Conservation (phyloP, 108 stramenopile genomes). For the Pseudonitzschia multiseries region DNA sequence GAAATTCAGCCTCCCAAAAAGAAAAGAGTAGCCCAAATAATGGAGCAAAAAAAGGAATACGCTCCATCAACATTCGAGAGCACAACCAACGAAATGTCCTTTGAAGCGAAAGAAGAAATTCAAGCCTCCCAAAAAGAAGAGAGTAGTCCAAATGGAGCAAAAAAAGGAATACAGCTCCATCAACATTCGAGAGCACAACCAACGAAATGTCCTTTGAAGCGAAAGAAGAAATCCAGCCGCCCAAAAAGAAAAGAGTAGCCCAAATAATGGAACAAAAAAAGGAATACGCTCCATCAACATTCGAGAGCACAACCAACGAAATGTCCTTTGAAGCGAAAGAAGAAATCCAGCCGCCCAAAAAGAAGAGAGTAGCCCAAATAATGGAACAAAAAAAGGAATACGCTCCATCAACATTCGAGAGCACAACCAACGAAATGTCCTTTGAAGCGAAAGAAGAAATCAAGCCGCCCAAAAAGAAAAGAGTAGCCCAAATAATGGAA, state of each 20-base stretch:
- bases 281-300: background rate
- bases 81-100: background rate
- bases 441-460: background rate
- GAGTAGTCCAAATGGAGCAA: background rate
- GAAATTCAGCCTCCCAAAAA: background rate
- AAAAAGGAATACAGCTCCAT: background rate
- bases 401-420: background rate
- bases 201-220: conserved; percentile 6
- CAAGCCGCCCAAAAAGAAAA: background rate
- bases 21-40: background rate
- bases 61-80: conserved; percentile 7
- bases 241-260: background rate
- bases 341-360: background rate
- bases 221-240: background rate
- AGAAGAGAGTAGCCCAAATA: background rate
- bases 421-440: background rate
- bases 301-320: background rate
- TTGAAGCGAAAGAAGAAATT: background rate
- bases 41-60: background rate
- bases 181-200: conserved; percentile 1
- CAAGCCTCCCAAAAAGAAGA: background rate
- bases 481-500: background rate
- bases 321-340: conserved; percentile 8
- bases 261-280: background rate
- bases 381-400: background rate